Evolutionary conservation across 192 early-diverging fungal species (phyloP), one percentile per base, ranked within the genome.

Genomic region (Coemansia sp.): DNA sequence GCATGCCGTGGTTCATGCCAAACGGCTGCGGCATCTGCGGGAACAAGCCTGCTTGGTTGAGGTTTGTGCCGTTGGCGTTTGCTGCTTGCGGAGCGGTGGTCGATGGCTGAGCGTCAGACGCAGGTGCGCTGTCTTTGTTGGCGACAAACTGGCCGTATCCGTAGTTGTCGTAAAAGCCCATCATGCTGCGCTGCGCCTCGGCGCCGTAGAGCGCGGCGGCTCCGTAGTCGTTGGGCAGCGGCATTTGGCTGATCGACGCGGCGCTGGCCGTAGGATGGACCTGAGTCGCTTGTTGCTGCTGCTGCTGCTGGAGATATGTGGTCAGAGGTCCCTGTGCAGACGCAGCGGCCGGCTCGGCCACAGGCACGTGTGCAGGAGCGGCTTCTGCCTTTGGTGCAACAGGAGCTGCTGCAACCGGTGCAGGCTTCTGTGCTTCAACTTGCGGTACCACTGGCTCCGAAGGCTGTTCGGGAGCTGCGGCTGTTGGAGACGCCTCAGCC

Each of bases 131-230:
- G 37, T 82, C 74, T 64, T 78, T 82, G 64, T 56, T 68, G 37
- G 69, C 65, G 61, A 72, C 68, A 65, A 79, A 75, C 60, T 78
- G 75, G 42, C 77, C 77, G 25, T 75, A 75, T 8, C 76, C 74
- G 46, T 75, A 78, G 64, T 66, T 71, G 64, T 82, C 66, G 64
- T 72, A 78, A 64, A 85, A 74, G 66, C 78, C 78, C 78, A 81
- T 85, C 84, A 85, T 82, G 66, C 82, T 83, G 21, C 89, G 84
- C 72, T 88, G 87, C 5, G 86, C 78, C 17, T 90, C 89, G 50
- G 77, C 82, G 26, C 85, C 87, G 64, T 88, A 88, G 10, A 88
- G 65, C 7, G 82, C 85, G 42, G 79, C 85, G 31, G 81, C 82
- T 73, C 81, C 84, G 26, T 85, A 78, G 63, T 86, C 83, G 72